These are phyloP conservation scores for Trypanosoma conorhini DNA, from an alignment of 208 protist species.

Conservation along the genomic window DNA sequence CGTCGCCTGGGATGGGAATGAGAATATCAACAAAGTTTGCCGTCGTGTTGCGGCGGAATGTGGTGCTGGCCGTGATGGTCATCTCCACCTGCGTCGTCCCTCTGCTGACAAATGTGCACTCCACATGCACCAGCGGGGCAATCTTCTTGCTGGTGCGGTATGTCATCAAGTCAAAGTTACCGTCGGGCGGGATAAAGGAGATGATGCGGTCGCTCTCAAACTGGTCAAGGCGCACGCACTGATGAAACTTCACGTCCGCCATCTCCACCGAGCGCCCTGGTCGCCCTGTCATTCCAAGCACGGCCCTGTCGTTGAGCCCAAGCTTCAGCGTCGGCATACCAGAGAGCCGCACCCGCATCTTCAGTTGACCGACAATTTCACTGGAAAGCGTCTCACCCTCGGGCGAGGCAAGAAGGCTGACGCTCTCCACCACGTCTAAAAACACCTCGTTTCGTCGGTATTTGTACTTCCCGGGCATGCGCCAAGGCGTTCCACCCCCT, in stretches of 20 bases:
- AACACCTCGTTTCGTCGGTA: slow-evolving; percentile 98
- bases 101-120: slow-evolving; percentile 85
- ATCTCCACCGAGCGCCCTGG: slow-evolving; percentile 67
- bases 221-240: slow-evolving; percentile 97
- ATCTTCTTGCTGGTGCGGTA: slow-evolving; percentile 97
- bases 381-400: slow-evolving; percentile 94
- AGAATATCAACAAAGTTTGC: slow-evolving; percentile 98
- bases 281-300: slow-evolving; percentile 59
- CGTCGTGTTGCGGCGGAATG: slow-evolving; percentile 93
- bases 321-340: slow-evolving; percentile 99
- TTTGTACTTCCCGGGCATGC: slow-evolving; percentile 94
- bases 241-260: slow-evolving; percentile 99
- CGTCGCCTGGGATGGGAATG: slow-evolving; percentile 98
- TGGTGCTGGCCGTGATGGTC: slow-evolving; percentile 89
- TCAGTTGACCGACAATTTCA: slow-evolving; percentile 95
- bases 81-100: slow-evolving; percentile 95
- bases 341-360: slow-evolving; percentile 96
- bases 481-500: slow-evolving; percentile 95
- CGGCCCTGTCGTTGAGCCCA: slow-evolving; percentile 97
- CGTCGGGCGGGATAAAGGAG: slow-evolving; percentile 96
- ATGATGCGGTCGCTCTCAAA: slow-evolving; percentile 96
- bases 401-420: slow-evolving; percentile 96
- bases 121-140: slow-evolving; percentile 94
- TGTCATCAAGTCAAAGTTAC: slow-evolving; percentile 98
- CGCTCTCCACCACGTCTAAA: slow-evolving; percentile 98